phyloP scores from a whole-genome alignment of 768 basidiomycete genomes.

The Tremella mesenterica region DNA sequence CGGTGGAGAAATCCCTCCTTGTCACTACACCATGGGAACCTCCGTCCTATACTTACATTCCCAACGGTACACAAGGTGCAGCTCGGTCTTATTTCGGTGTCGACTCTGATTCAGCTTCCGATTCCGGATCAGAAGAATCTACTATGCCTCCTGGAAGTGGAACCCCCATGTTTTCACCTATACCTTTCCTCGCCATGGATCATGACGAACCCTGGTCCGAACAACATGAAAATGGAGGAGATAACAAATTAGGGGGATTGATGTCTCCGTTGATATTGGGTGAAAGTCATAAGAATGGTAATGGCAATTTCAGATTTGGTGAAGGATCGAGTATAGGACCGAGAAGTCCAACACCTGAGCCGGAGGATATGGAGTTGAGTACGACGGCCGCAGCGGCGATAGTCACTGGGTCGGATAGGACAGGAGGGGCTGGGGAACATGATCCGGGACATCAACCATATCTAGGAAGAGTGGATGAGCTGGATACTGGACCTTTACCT shows the following conservation, averaged over 20 bases:
- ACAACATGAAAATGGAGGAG: background rate
- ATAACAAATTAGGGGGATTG: conserved; percentile 7
- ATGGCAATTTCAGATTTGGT: conserved; percentile 1
- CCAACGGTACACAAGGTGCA: background rate
- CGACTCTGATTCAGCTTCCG: background rate
- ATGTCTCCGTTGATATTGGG: conserved; percentile 30
- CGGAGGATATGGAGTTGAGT: no score
- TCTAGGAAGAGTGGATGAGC: conserved; percentile 43
- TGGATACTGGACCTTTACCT: conserved; percentile 41
- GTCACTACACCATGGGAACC: conserved; percentile 40
- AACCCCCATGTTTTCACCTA: conserved; percentile 44
- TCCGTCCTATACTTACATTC: conserved; percentile 20
- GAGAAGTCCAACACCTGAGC: conserved; percentile 32
- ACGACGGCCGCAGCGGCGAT: background rate
- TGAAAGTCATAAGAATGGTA: conserved; percentile 1
- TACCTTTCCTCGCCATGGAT: conserved; percentile 39
- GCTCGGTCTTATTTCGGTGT: conserved; percentile 3
- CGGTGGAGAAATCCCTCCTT: conserved; percentile 41
- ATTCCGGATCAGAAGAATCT: conserved; percentile 12
- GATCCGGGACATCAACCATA: conserved; percentile 38
- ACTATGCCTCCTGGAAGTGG: conserved; percentile 26
- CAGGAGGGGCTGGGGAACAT: conserved; percentile 1
- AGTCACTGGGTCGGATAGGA: background rate
- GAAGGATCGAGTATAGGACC: background rate
- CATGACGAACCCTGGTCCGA: background rate